Evolutionary conservation across 2,329 filamentous ascomycete genomes (phyloP).

Genomic region (Colletotrichum zoysiae): DNA sequence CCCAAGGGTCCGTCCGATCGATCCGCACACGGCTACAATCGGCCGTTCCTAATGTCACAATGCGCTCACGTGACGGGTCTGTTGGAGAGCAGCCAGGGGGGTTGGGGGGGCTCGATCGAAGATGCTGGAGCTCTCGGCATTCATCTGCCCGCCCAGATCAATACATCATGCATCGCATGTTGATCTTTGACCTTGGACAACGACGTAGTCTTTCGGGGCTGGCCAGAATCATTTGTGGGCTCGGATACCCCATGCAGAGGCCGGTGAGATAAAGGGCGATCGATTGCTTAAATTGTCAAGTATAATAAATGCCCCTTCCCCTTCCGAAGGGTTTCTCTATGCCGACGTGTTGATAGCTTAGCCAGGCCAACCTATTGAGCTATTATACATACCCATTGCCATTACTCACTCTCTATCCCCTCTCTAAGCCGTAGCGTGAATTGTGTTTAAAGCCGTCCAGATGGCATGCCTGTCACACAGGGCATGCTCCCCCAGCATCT

Average conservation of each 20-base stretch:
- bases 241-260: not conserved
- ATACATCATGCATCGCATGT: slow-evolving; percentile 15
- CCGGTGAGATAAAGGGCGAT: slow-evolving; percentile 2
- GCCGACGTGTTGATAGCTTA: not conserved
- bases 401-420: not conserved
- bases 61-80: slow-evolving; percentile 22
- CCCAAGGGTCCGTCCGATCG: slow-evolving; percentile 19
- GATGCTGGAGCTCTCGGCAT: slow-evolving; percentile 11
- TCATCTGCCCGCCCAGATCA: not conserved
- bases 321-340: not conserved
- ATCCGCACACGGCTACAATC: slow-evolving; percentile 23
- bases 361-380: too few relatives aligned
- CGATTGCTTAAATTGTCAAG: not conserved
- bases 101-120: not conserved
- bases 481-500: slow-evolving; percentile 5
- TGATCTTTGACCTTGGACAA: slow-evolving; percentile 5
- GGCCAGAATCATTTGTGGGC: not conserved
- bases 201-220: not conserved
- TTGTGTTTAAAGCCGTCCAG: not conserved
- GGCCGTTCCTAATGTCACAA: slow-evolving; percentile 10
- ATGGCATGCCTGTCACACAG: slow-evolving; percentile 23
- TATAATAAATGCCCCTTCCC: slow-evolving; percentile 13
- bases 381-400: not conserved
- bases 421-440: not conserved
- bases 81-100: slow-evolving; percentile 1